Evolutionary conservation across 2,329 filamentous ascomycete genomes (phyloP), one percentile per base, ranked within the genome.

Genomic region (Capronia epimyces): DNA sequence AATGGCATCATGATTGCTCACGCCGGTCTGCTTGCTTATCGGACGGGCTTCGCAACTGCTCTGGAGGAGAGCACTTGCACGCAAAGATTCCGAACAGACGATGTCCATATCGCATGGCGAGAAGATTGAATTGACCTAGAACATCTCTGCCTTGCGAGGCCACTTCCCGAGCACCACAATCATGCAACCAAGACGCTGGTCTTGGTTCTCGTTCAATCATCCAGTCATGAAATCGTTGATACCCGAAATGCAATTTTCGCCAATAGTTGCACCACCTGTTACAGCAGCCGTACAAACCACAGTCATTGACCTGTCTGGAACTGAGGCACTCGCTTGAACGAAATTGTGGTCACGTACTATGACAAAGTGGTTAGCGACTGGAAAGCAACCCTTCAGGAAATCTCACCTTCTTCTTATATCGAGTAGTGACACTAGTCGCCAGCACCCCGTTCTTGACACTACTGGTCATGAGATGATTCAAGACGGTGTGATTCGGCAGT

Each of bases 1-100:
- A 98, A 98, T 64, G 93, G 93, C 43, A 97, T 98, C 66, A 98
- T 98, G 93, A 98, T 98, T 72, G 93, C 93, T 1, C 91, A 98
- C 68, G 93, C 93, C 1, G 93, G 93, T 1, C 70, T 98, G 62
- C 67, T 96, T 63, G 90, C 90, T 1, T 93, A 86, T 66, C 77
- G 83, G 67, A 90, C 83, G 13, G 91, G 91, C 1, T 89, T 89
- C 65, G 29, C 21, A 53, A 96, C 89, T 1, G 72, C 78, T 6
- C 67, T 97, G 41, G 82, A 84, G 57, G 87, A 96, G 39, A 91
- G 86, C 60, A 88, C 86, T 10, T 95, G 86, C 68, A 91, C 87
- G 12, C 87, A 91, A 67, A 75, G 87, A 47, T 91, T 89, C 66
- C 81, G 87, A 62, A 91, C 87, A 3, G 87, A 91, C 64, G 86